A percentile compares a stretch with the other conserved stretches of the same genome.
These are phyloP conservation scores for Apiospora sp. DNA, from an alignment of 2,329 filamentous ascomycete species.

Conservation along the genomic window DNA sequence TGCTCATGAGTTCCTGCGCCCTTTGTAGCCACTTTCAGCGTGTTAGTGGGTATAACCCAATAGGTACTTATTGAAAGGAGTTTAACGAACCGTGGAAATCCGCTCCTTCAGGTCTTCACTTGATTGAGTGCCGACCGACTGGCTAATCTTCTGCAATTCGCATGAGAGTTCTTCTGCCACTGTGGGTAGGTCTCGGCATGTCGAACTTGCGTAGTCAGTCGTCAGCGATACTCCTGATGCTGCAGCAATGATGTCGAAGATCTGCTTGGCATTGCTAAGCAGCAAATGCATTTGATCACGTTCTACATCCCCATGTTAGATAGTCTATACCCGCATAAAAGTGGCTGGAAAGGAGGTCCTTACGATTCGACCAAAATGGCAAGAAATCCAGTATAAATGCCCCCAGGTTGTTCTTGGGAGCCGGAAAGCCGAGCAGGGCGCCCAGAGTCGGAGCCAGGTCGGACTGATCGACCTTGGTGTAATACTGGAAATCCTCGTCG, in stretches of 20 bases:
- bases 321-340: slow-evolving; percentile 2
- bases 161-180: slow-evolving; percentile 70
- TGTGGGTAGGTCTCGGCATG: slow-evolving; percentile 48
- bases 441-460: slow-evolving; percentile 92
- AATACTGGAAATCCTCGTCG: slow-evolving; percentile 81
- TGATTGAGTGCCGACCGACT: slow-evolving; percentile 21
- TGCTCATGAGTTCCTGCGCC: slow-evolving; percentile 83
- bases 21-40: slow-evolving; percentile 66
- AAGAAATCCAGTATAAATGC: slow-evolving; percentile 84
- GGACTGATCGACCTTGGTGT: slow-evolving; percentile 87
- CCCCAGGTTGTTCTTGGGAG: slow-evolving; percentile 89
- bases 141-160: slow-evolving; percentile 64
- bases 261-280: slow-evolving; percentile 80
- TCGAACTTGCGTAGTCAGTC: slow-evolving; percentile 36
- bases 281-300: slow-evolving; percentile 56
- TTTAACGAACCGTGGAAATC: background rate
- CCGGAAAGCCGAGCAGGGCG: slow-evolving; percentile 84
- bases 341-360: slow-evolving; percentile 35
- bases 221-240: slow-evolving; percentile 67
- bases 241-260: slow-evolving; percentile 77
- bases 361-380: slow-evolving; percentile 75
- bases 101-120: background rate
- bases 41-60: slow-evolving; percentile 20
- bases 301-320: slow-evolving; percentile 22
- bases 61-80: background rate